Base-by-base conservation (phyloP, 2,329 filamentous ascomycete genomes). In the Teratosphaeriaceae sp. region DNA sequence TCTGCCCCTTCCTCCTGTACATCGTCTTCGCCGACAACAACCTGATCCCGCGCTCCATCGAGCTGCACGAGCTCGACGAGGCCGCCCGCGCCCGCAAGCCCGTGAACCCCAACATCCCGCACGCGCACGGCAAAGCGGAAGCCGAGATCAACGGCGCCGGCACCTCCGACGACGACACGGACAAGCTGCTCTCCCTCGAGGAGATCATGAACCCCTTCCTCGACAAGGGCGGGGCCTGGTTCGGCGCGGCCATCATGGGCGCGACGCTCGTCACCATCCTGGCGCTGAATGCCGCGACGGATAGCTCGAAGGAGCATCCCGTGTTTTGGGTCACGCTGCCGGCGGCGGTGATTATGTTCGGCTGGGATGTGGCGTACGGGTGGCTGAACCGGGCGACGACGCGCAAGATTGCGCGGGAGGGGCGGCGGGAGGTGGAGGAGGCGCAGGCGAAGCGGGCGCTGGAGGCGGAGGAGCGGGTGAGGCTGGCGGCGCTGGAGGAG, bases 161-260 rank as follows among this genome's bases (percentile, higher is more conserved):
- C n/a, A 66, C 71, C 22, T 64, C 71, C 6, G 26, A 43, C 13
- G 23, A 31, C 4, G 73, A 79, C 21, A 63, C 76, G 44, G 69
- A 64, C 2, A 74, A 82, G 48, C 61, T 75, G 0, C 63, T 82
- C 0, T 79, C 79, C 0, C 71, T 87, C 0, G 81, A 84, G 49
- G 82, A 87, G 54, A 84, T 87, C 53, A 76, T 87, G 74, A 85
- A 87, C 49, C 84, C 84, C 0, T 87, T 82, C 45, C 61, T 87
- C 0, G 83, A 88, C 56, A 83, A 78, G 49, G 65, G 69, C 2
- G 78, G 82, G 7, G 84, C 84, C 0, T 66, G 68, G 0, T 80
- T 85, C 43, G 82, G 82, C 1, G 78, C 73, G 0, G 49, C 78
- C 4, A 68, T 87, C 43, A 86, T 88, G 81, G 72, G 79, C 1